A percentile compares a stretch with the other conserved stretches of the same genome.
These are phyloP conservation scores for Lagenidium giganteum DNA, from an alignment of 352 stramenopile genomes.

Conservation along the genomic window DNA sequence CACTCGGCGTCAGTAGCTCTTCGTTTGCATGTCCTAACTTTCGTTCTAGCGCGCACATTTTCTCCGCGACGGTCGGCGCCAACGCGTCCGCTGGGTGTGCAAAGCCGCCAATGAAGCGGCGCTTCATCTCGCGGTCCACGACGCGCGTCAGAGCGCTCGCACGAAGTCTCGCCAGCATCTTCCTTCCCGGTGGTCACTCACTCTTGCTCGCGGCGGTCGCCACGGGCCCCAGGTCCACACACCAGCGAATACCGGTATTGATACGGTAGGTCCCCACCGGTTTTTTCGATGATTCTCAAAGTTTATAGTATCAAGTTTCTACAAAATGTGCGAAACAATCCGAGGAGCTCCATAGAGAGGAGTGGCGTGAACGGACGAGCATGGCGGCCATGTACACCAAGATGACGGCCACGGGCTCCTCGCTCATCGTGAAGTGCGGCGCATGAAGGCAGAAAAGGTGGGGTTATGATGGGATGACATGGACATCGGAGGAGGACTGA, in stretches of 20 bases:
- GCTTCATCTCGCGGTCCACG: slow-evolving; percentile 7
- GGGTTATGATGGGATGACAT: not conserved
- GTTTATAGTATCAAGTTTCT: not conserved
- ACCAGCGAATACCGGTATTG: slow-evolving; percentile 3
- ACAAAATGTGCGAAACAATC: no score
- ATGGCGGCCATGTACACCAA: slow-evolving; percentile 45
- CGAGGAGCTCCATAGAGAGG: no score
- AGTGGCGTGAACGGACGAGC: not conserved
- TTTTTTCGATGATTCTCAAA: not conserved
- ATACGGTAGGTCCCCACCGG: not conserved
- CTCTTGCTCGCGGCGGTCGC: not conserved
- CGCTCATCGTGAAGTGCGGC: slow-evolving; percentile 54
- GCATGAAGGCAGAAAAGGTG: slow-evolving; percentile 70
- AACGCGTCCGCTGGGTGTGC: slow-evolving; percentile 10
- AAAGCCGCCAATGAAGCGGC: slow-evolving; percentile 29
- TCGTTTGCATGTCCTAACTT: slow-evolving; percentile 2
- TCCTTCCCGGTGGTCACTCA: slow-evolving; percentile 10
- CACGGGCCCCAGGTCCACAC: slow-evolving; percentile 9
- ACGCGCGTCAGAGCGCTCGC: slow-evolving; percentile 17
- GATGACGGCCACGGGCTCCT: slow-evolving; percentile 42
- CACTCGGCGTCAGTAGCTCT: not conserved
- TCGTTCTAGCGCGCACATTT: slow-evolving; percentile 21
- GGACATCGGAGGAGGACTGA: not conserved
- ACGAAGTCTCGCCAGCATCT: slow-evolving; percentile 25
- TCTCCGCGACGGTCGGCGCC: slow-evolving; percentile 23